A percentile compares a stretch with the other conserved stretches of the same genome.
Evolutionary conservation across 352 stramenopile genomes (phyloP).

Genomic region (Phytophthora citricola): DNA sequence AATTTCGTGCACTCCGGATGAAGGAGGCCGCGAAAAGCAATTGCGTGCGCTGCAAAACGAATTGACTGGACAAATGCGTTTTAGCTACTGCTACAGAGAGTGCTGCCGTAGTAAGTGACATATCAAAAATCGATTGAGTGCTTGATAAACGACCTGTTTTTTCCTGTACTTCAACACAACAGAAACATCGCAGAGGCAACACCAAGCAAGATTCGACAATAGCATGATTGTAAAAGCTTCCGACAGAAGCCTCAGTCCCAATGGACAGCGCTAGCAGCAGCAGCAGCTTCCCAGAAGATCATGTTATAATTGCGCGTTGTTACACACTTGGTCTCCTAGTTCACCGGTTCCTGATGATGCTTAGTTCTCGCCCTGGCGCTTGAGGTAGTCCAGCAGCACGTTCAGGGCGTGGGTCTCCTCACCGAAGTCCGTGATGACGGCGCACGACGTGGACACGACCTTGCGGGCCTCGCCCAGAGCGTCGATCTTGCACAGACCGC

Average conservation of each 20-base stretch:
- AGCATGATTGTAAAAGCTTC: conserved; percentile 46
- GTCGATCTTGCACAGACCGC: conserved; percentile 99
- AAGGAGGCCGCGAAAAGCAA: conserved; percentile 21
- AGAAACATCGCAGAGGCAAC: too few relatives aligned
- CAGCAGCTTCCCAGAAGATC: conserved; percentile 23
- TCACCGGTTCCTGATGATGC: conserved; percentile 18
- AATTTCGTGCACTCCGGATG: conserved; percentile 21
- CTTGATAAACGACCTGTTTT: background rate
- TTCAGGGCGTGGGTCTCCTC: conserved; percentile 98
- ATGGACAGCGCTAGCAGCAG: conserved; percentile 29
- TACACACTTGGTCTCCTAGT: conserved; percentile 38
- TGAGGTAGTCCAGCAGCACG: conserved; percentile 99
- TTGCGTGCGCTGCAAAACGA: conserved; percentile 6
- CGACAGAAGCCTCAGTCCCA: conserved; percentile 44
- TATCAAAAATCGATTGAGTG: conserved; percentile 1
- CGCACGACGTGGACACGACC: conserved; percentile 98
- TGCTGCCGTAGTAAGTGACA: conserved; percentile 21
- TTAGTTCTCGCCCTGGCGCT: conserved; percentile 94
- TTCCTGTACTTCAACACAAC: too few relatives aligned
- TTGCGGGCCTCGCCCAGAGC: conserved; percentile 97
- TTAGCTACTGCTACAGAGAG: conserved; percentile 4
- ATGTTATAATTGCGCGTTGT: conserved; percentile 36
- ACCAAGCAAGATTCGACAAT: background rate
- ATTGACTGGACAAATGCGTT: conserved; percentile 27
- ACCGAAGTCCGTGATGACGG: conserved; percentile 99